Evolutionary conservation across 306 rosid genomes (phyloP), one percentile per base, ranked within the genome.

Genomic region (Trichosanthes truncata): DNA sequence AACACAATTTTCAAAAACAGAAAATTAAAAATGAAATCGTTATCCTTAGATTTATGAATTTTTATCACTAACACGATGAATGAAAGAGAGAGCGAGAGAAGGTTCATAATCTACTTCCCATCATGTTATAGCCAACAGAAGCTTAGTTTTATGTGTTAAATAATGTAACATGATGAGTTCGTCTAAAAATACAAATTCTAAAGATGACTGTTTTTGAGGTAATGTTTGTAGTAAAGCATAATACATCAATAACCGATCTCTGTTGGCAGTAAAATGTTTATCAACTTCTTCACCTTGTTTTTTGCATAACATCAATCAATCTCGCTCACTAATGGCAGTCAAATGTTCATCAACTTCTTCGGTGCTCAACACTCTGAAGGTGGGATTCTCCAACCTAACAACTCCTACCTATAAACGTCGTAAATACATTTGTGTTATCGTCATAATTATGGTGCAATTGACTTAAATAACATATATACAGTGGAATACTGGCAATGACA

Each of bases 261-360:
- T 48, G 53, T 48, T 48, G 52, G 53, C 53, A 48, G 18, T 48
- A 18, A 4, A 48, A 48, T 48, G 53, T 48, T 14, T 17, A 11
- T 11, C 51, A 11, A 46, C 51, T 46, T 46, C 51, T 46, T 66
- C 79, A 17, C 66, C 38, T 33, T 41, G 9, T 17, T 63, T 35
- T 29, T 38, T 9, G 33, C 9, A 18, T 8, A 48, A 35, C 33
- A 4, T 67, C 75, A 67, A 84, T 93, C 90, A 96, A 81, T 96
- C 99, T 17, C 98, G 97, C 88, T 96, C 99, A 21, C 99, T 96
- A 51, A 96, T 96, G 35, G 99, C 97, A 74, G 97, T 96, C 98
- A 96, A 85, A 86, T 96, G 98, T 86, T 96, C 99, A 46, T 96
- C 99, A 71, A 96, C 87, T 86, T 96, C 99, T 60, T 96, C 99